These are phyloP conservation scores for Russula compacta DNA, from an alignment of 768 basidiomycete genomes.

Conservation along the genomic window DNA sequence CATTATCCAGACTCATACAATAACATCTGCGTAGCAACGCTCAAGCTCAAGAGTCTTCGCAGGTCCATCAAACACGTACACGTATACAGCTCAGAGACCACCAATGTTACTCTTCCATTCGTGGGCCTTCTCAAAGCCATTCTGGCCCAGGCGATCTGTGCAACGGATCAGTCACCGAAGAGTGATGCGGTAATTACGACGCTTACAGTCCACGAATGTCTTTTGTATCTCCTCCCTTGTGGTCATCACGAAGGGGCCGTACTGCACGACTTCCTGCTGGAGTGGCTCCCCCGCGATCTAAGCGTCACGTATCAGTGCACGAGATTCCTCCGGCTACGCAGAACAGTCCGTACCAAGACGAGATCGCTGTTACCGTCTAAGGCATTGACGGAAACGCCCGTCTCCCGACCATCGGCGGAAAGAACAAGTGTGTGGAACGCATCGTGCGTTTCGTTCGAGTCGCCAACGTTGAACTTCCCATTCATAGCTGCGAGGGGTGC, in stretches of 20 bases:
- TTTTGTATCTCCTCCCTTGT: slow-evolving; percentile 68
- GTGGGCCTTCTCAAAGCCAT: slow-evolving; percentile 88
- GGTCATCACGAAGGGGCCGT: slow-evolving; percentile 86
- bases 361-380: slow-evolving; percentile 58
- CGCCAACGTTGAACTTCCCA: slow-evolving; percentile 57
- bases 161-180: slow-evolving; percentile 11
- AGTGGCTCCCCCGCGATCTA: slow-evolving; percentile 83
- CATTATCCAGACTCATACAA: not conserved
- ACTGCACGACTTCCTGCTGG: slow-evolving; percentile 80
- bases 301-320: not conserved
- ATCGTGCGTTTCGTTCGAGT: slow-evolving; percentile 37
- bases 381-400: slow-evolving; percentile 60
- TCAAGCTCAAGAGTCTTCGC: not conserved
- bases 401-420: slow-evolving; percentile 46
- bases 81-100: slow-evolving; percentile 11
- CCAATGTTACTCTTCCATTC: slow-evolving; percentile 84
- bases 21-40: not conserved
- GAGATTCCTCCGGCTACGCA: not conserved
- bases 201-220: slow-evolving; percentile 73
- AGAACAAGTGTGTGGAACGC: slow-evolving; percentile 80
- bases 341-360: slow-evolving; percentile 45
- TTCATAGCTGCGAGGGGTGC: slow-evolving; percentile 41
- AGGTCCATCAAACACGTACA: slow-evolving; percentile 9
- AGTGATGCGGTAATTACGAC: not conserved
- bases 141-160: slow-evolving; percentile 59